Conservation (phyloP, 2,329 filamentous ascomycete genomes). For the Penicillium sp. region DNA sequence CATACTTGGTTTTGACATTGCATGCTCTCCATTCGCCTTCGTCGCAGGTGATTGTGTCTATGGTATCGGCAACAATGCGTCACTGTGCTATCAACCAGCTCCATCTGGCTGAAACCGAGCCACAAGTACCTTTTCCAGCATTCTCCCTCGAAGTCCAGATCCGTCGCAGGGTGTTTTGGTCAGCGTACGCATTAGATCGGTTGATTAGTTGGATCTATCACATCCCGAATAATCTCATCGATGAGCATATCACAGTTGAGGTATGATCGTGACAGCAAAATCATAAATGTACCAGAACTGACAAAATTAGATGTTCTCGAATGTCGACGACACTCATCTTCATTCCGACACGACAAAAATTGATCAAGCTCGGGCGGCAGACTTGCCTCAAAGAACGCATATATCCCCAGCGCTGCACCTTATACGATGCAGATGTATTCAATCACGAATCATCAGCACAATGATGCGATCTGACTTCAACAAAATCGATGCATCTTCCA, state of each 20-base stretch:
- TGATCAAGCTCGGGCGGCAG: neutral
- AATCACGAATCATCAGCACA: constrained; percentile 19
- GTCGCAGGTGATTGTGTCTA: constrained; percentile 20
- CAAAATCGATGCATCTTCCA: constrained; percentile 6
- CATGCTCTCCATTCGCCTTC: constrained; percentile 23
- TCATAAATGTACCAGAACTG: neutral
- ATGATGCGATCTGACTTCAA: constrained; percentile 21
- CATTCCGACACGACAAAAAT: constrained; percentile 2
- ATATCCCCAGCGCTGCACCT: constrained; percentile 20
- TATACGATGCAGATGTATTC: constrained; percentile 20
- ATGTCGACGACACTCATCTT: constrained; percentile 17
- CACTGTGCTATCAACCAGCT: constrained; percentile 20
- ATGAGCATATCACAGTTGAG: constrained; percentile 19
- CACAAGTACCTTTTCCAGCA: constrained; percentile 1
- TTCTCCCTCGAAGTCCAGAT: constrained; percentile 18
- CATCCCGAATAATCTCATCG: constrained; percentile 19
- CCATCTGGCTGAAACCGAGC: constrained; percentile 15
- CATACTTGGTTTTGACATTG: constrained; percentile 20
- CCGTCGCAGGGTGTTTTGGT: constrained; percentile 23
- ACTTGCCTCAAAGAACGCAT: constrained; percentile 17
- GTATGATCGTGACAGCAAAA: neutral
- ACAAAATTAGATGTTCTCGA: constrained; percentile 18
- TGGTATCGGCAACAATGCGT: constrained; percentile 20
- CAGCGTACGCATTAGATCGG: constrained; percentile 21
- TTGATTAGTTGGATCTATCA: constrained; percentile 22